Evolutionary conservation across 768 basidiomycete genomes (phyloP).

Genomic region (Tubosaeta brunneosetosa): DNA sequence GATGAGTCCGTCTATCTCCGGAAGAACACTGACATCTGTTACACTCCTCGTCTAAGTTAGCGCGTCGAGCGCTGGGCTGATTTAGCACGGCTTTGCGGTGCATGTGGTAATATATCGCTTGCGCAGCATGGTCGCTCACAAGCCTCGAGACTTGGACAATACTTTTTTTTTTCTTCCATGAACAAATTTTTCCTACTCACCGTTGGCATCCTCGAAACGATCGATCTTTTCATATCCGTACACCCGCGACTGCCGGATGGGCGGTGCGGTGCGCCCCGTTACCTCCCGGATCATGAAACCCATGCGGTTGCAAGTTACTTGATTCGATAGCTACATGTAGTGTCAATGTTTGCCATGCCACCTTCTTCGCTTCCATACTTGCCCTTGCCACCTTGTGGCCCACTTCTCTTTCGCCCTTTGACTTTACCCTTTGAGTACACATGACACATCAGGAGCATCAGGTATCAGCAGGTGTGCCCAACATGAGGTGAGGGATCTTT

Average conservation of each 20-base stretch:
- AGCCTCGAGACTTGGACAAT: neutral
- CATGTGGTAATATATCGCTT: neutral
- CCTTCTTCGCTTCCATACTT: conserved; percentile 23
- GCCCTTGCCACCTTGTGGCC: conserved; percentile 15
- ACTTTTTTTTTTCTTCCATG: conserved; percentile 1
- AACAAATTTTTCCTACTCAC: conserved; percentile 20
- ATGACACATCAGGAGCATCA: conserved; percentile 11
- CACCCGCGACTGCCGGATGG: conserved; percentile 27
- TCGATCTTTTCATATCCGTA: conserved; percentile 31
- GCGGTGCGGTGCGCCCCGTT: conserved; percentile 19
- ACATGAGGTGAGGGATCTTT: conserved; percentile 32
- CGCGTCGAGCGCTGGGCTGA: conserved; percentile 6
- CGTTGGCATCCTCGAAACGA: conserved; percentile 7
- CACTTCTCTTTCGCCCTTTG: conserved; percentile 23
- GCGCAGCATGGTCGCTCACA: neutral
- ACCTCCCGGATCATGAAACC: conserved; percentile 28
- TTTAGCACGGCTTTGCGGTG: conserved; percentile 11
- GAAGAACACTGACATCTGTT: conserved; percentile 14
- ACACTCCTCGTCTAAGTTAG: conserved; percentile 1
- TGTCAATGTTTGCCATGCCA: conserved; percentile 15
- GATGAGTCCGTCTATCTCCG: conserved; percentile 32
- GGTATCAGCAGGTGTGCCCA: conserved; percentile 28
- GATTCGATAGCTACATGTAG: conserved; percentile 11
- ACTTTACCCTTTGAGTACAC: conserved; percentile 21
- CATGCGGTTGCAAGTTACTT: conserved; percentile 6